A percentile compares a stretch with the other conserved stretches of the same genome.
Evolutionary conservation across 2,329 filamentous ascomycete species (phyloP).

Genomic region (Beauveria sp.): DNA sequence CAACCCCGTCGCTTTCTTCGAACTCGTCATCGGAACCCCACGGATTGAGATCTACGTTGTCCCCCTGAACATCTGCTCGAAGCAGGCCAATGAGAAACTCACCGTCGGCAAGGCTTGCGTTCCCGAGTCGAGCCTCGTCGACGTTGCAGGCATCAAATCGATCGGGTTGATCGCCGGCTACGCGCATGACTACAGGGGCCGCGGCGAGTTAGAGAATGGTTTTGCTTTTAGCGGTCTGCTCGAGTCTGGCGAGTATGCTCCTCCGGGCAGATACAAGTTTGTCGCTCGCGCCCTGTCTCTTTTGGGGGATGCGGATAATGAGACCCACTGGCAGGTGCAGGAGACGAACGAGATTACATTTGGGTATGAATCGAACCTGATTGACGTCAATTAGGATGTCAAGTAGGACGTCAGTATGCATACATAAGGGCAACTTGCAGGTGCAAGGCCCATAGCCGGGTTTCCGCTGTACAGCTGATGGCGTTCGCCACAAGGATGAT

Average conservation of each 20-base stretch:
- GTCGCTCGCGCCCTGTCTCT: constrained; percentile 40
- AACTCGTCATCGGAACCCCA: constrained; percentile 23
- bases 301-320: constrained; percentile 38
- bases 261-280: constrained; percentile 42
- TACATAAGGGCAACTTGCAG: no score
- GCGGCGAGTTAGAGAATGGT: constrained; percentile 16
- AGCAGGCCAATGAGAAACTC: constrained; percentile 36
- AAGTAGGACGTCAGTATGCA: no score
- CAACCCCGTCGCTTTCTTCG: constrained; percentile 34
- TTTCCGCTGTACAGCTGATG: no score
- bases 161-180: constrained; percentile 35
- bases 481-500: no score
- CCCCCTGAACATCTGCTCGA: constrained; percentile 37
- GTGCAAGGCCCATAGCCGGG: no score
- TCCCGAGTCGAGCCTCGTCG: constrained; percentile 20
- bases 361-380: background rate
- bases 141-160: constrained; percentile 30
- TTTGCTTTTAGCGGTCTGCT: constrained; percentile 39
- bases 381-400: background rate
- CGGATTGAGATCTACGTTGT: constrained; percentile 32
- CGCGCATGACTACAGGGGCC: constrained; percentile 27
- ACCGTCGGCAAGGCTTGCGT: constrained; percentile 28
- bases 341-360: background rate
- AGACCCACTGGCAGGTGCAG: constrained; percentile 36
- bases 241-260: constrained; percentile 37